Percentiles rank a stretch among this genome's conserved stretches.
Evolutionary conservation across 352 stramenopile species (phyloP).

Genomic region (Pythium volutum): DNA sequence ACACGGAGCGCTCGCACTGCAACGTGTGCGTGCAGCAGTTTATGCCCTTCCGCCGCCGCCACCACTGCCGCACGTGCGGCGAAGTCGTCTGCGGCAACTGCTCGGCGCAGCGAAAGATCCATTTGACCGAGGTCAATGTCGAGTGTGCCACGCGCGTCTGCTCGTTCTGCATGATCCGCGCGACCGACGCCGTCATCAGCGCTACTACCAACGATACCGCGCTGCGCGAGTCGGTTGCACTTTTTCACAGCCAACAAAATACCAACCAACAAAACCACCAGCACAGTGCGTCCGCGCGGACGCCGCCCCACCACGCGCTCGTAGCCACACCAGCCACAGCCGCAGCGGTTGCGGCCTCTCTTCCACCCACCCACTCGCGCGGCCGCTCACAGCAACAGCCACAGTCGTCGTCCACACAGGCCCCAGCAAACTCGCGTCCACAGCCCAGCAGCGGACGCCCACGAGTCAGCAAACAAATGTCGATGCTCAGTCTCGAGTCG

Average conservation of each 20-base stretch:
- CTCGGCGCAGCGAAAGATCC: slow-evolving; percentile 68
- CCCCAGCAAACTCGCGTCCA: background rate
- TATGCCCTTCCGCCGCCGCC: slow-evolving; percentile 66
- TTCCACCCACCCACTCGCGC: background rate
- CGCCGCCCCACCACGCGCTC: background rate
- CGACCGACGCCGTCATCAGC: slow-evolving; percentile 66
- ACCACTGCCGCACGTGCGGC: slow-evolving; percentile 81
- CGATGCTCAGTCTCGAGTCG: slow-evolving; percentile 57
- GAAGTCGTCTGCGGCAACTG: slow-evolving; percentile 71
- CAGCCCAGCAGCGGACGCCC: background rate
- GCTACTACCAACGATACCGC: slow-evolving; percentile 36
- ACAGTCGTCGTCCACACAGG: background rate
- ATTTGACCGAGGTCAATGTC: slow-evolving; percentile 76
- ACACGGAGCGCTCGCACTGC: slow-evolving; percentile 71
- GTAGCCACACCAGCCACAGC: slow-evolving; percentile 8
- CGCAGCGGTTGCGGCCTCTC: background rate
- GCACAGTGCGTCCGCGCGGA: background rate
- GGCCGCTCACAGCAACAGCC: background rate
- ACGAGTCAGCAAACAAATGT: slow-evolving; percentile 37
- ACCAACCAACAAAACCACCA: background rate
- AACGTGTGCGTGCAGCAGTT: slow-evolving; percentile 84
- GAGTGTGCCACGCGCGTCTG: slow-evolving; percentile 74
- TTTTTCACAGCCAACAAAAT: slow-evolving; percentile 14
- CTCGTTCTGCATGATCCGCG: slow-evolving; percentile 79
- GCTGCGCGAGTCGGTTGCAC: slow-evolving; percentile 35